A percentile compares a stretch with the other conserved stretches of the same genome.
phyloP scores from a whole-genome alignment of 2,329 filamentous ascomycete genomes.

The Phialemoniopsis sp. region DNA sequence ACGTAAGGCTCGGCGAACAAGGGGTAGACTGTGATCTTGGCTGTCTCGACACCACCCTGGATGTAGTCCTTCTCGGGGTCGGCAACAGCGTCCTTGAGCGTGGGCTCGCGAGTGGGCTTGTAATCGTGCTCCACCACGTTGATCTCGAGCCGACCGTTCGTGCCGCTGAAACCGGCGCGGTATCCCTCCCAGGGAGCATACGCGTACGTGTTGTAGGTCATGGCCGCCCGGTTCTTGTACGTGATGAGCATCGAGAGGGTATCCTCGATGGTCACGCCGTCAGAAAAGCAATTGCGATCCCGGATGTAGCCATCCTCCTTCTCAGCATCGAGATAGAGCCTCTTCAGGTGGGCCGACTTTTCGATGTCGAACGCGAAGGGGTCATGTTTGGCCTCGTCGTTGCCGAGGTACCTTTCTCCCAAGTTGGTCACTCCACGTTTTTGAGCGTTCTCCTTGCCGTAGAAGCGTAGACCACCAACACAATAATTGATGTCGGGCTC shows the following conservation, averaged over 20 bases:
- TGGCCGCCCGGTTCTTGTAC: slow-evolving; percentile 33
- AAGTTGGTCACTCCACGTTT: slow-evolving; percentile 34
- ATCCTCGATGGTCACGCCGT: slow-evolving; percentile 46
- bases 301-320: slow-evolving; percentile 44
- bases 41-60: slow-evolving; percentile 30
- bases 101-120: slow-evolving; percentile 37
- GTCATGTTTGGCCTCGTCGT: slow-evolving; percentile 33
- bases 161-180: slow-evolving; percentile 35
- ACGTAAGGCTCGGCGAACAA: slow-evolving; percentile 36
- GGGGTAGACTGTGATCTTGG: slow-evolving; percentile 31
- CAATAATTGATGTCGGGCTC: slow-evolving; percentile 37
- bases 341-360: slow-evolving; percentile 32
- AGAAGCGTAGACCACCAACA: slow-evolving; percentile 41
- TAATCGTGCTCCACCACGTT: slow-evolving; percentile 41
- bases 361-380: slow-evolving; percentile 41
- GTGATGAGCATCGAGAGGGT: slow-evolving; percentile 40
- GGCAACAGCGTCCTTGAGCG: slow-evolving; percentile 9
- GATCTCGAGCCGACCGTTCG: slow-evolving; percentile 38
- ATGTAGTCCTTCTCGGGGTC: slow-evolving; percentile 16
- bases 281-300: slow-evolving; percentile 41
- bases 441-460: slow-evolving; percentile 45
- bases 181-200: slow-evolving; percentile 44
- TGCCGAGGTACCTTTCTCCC: slow-evolving; percentile 31
- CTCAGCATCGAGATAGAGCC: slow-evolving; percentile 41
- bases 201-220: slow-evolving; percentile 39